Evolutionary conservation across 1,284 basidiomycete species (phyloP).

Genomic region (Athelia psychrophila): DNA sequence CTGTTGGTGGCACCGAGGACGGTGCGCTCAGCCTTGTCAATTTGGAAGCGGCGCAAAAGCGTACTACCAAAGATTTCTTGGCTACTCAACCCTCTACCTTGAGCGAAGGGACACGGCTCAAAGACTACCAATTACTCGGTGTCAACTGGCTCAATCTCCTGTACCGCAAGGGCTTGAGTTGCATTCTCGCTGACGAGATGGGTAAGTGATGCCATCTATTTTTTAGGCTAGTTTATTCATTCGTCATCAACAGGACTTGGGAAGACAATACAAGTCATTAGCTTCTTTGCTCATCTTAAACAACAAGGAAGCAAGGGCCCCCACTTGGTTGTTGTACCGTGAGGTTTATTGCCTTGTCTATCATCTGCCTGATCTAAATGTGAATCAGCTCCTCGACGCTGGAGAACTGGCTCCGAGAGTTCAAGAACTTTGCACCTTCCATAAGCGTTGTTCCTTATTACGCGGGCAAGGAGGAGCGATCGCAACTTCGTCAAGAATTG

Average conservation of each 20-base stretch:
- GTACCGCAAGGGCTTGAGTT: slow-evolving; percentile 80
- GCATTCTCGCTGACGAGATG: slow-evolving; percentile 99
- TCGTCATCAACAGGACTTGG: slow-evolving; percentile 77
- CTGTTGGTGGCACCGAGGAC: slow-evolving; percentile 39
- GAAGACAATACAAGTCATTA: slow-evolving; percentile 98
- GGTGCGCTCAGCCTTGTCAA: slow-evolving; percentile 60
- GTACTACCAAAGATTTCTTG: slow-evolving; percentile 63
- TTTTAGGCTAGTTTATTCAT: background rate
- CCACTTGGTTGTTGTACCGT: slow-evolving; percentile 95
- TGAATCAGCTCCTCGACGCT: slow-evolving; percentile 82
- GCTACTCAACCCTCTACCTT: slow-evolving; percentile 75
- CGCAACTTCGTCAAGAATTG: slow-evolving; percentile 69
- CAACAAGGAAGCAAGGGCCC: slow-evolving; percentile 78
- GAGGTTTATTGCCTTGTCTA: slow-evolving; percentile 31
- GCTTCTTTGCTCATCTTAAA: slow-evolving; percentile 90
- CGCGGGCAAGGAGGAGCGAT: slow-evolving; percentile 88
- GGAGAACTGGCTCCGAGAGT: slow-evolving; percentile 99
- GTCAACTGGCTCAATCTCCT: slow-evolving; percentile 96
- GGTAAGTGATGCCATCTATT: slow-evolving; percentile 46
- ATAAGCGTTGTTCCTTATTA: slow-evolving; percentile 94
- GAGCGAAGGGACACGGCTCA: slow-evolving; percentile 72
- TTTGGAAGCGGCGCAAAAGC: slow-evolving; percentile 39
- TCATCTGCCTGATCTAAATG: slow-evolving; percentile 13
- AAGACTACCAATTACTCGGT: slow-evolving; percentile 97
- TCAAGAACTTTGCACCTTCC: slow-evolving; percentile 84